phyloP scores from a whole-genome alignment of 495 filamentous ascomycete genomes.

The Penicillium argentinense region DNA sequence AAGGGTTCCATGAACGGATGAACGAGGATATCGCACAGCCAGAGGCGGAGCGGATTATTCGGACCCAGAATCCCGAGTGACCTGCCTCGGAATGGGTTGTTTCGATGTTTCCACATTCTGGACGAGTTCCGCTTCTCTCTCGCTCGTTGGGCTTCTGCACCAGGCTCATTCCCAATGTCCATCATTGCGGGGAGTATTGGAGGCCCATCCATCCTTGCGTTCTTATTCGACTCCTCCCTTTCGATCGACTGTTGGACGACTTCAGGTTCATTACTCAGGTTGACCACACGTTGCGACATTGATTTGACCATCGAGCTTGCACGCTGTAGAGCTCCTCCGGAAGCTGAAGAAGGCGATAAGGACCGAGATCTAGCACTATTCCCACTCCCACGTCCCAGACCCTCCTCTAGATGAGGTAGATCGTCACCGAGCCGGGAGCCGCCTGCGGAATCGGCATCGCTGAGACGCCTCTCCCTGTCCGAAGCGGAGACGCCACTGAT shows the following conservation, averaged over 20 bases:
- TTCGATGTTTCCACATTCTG: conserved; percentile 46
- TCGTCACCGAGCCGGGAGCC: conserved; percentile 63
- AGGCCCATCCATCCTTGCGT: conserved; percentile 52
- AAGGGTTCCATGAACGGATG: conserved; percentile 83
- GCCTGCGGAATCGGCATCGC: conserved; percentile 58
- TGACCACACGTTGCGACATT: conserved; percentile 97
- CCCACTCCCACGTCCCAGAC: conserved; percentile 46
- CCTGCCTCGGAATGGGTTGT: conserved; percentile 85
- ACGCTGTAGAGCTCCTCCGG: conserved; percentile 65
- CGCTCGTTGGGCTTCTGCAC: conserved; percentile 25
- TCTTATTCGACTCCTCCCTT: conserved; percentile 60
- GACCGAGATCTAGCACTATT: conserved; percentile 56
- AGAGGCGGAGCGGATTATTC: conserved; percentile 68
- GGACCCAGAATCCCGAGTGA: conserved; percentile 83
- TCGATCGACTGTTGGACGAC: conserved; percentile 73
- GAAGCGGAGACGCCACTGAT: conserved; percentile 58
- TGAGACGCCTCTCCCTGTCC: conserved; percentile 49
- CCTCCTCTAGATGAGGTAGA: conserved; percentile 53
- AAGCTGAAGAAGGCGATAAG: conserved; percentile 66
- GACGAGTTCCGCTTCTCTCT: conserved; percentile 44
- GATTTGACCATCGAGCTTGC: conserved; percentile 92
- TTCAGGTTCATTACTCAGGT: conserved; percentile 86
- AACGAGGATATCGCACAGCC: conserved; percentile 84
- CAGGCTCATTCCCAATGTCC: conserved; percentile 55
- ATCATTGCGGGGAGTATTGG: conserved; percentile 58